These are phyloP conservation scores for Lophiostoma macrostomum DNA, from an alignment of 495 filamentous ascomycete genomes.

Conservation along the genomic window DNA sequence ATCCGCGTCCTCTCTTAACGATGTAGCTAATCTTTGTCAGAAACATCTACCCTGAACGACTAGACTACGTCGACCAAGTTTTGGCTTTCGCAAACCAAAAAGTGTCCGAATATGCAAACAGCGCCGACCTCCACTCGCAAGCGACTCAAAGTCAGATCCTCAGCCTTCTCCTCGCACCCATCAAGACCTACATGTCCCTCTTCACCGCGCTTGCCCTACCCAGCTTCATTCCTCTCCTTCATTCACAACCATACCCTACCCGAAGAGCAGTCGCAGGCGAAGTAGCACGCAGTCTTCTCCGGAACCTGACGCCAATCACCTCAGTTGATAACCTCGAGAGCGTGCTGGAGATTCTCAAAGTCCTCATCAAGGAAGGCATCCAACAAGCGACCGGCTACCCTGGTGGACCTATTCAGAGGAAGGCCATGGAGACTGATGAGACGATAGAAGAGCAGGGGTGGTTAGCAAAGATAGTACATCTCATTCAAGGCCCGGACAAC, in stretches of 20 bases:
- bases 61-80: slow-evolving; percentile 95
- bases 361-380: slow-evolving; percentile 87
- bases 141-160: slow-evolving; percentile 85
- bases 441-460: slow-evolving; percentile 97
- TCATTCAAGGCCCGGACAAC: slow-evolving; percentile 78
- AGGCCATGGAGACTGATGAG: slow-evolving; percentile 80
- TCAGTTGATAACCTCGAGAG: slow-evolving; percentile 78
- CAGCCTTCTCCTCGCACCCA: slow-evolving; percentile 79
- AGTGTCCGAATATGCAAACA: slow-evolving; percentile 84
- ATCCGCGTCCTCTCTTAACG: background rate
- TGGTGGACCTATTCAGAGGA: slow-evolving; percentile 63
- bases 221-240: slow-evolving; percentile 82
- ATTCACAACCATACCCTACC: slow-evolving; percentile 90
- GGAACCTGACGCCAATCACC: slow-evolving; percentile 73
- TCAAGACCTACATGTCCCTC: slow-evolving; percentile 84
- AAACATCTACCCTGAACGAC: slow-evolving; percentile 86
- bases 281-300: slow-evolving; percentile 72
- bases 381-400: slow-evolving; percentile 83
- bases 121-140: slow-evolving; percentile 86
- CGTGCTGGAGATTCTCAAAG: slow-evolving; percentile 79
- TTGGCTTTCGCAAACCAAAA: slow-evolving; percentile 85
- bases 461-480: slow-evolving; percentile 86
- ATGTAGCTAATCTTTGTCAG: slow-evolving; percentile 35
- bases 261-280: slow-evolving; percentile 86
- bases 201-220: slow-evolving; percentile 92